Conservation (phyloP, 2,329 filamentous ascomycete genomes). For the Fusarium cicatricum region DNA sequence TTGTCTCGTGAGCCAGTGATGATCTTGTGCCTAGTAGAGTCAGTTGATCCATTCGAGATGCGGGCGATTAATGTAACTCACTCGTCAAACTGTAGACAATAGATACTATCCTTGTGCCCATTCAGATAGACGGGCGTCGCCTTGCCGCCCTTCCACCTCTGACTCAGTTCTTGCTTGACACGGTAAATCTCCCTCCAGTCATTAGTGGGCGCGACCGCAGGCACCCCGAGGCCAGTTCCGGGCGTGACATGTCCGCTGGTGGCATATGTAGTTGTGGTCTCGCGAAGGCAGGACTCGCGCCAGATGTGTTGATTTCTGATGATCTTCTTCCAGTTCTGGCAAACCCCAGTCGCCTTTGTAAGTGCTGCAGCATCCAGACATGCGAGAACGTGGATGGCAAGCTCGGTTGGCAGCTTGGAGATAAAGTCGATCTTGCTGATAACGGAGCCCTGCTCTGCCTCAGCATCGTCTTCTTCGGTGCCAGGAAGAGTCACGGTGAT, state of each 20-base stretch:
- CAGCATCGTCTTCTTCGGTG: slow-evolving; percentile 47
- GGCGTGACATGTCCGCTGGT: slow-evolving; percentile 61
- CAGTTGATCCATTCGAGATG: slow-evolving; percentile 39
- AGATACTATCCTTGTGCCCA: slow-evolving; percentile 94
- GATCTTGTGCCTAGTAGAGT: slow-evolving; percentile 77
- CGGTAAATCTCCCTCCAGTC: slow-evolving; percentile 89
- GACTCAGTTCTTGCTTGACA: slow-evolving; percentile 77
- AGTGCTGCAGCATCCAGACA: slow-evolving; percentile 64
- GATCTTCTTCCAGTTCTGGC: slow-evolving; percentile 57
- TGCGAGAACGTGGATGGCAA: slow-evolving; percentile 66
- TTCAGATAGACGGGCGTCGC: slow-evolving; percentile 88
- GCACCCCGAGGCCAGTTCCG: slow-evolving; percentile 66
- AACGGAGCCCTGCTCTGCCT: slow-evolving; percentile 47
- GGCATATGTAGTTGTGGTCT: slow-evolving; percentile 68
- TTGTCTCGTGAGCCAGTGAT: slow-evolving; percentile 96
- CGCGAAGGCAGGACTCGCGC: slow-evolving; percentile 69
- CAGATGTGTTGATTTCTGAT: slow-evolving; percentile 66
- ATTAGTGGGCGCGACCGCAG: slow-evolving; percentile 64
- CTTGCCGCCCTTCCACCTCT: slow-evolving; percentile 80
- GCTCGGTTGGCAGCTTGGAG: slow-evolving; percentile 61
- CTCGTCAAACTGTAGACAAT: slow-evolving; percentile 98
- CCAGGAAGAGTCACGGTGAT: slow-evolving; percentile 61
- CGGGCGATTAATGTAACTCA: slow-evolving; percentile 54
- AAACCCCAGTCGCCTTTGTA: slow-evolving; percentile 59
- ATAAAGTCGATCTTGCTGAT: slow-evolving; percentile 68